phyloP scores from a whole-genome alignment of 345 rosid genomes.

The Turnera subulata region DNA sequence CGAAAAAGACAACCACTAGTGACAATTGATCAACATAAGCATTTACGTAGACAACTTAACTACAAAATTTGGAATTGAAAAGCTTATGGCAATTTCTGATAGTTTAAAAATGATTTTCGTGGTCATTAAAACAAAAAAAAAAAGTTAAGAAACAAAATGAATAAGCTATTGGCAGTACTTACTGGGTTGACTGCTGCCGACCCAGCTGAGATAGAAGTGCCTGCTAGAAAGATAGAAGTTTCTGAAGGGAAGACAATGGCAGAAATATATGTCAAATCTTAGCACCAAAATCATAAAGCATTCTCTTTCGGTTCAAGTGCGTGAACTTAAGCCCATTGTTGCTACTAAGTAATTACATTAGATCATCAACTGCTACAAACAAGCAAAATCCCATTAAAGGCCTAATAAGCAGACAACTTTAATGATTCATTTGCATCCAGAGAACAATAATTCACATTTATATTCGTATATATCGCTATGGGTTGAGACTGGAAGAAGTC shows the following conservation, averaged over 20 bases:
- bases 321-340: background rate
- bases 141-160: background rate
- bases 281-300: too few relatives aligned
- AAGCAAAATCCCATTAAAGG: background rate
- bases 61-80: too few relatives aligned
- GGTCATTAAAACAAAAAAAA: background rate
- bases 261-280: too few relatives aligned
- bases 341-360: background rate
- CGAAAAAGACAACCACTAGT: constrained; percentile 4
- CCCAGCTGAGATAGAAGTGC: constrained; percentile 58
- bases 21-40: too few relatives aligned
- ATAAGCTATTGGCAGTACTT: too few relatives aligned
- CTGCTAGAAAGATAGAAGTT: constrained; percentile 56
- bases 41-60: too few relatives aligned
- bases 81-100: background rate
- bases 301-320: background rate
- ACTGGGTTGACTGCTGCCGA: constrained; percentile 56
- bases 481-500: background rate
- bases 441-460: background rate
- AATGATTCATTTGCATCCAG: background rate
- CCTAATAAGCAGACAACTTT: background rate
- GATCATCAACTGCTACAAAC: background rate
- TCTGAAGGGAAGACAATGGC: constrained; percentile 36
- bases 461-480: background rate
- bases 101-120: background rate